phyloP scores from a whole-genome alignment of 257 asterid species.

The Solanum ossicruentum region DNA sequence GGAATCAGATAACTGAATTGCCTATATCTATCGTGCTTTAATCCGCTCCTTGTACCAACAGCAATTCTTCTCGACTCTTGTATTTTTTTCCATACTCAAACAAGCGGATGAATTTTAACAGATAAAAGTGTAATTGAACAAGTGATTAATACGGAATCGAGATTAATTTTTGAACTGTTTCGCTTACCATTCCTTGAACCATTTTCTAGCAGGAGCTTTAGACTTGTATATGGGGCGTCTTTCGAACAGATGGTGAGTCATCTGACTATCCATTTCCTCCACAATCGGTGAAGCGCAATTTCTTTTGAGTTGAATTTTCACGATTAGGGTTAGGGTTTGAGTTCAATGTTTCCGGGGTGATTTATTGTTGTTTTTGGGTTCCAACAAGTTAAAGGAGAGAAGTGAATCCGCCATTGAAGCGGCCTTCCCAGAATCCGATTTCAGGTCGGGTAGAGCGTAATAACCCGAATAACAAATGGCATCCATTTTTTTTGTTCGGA shows the following conservation, averaged over 20 bases:
- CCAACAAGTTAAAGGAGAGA: neutral
- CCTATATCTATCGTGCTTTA: neutral
- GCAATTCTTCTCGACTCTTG: neutral
- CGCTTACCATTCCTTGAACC: slow-evolving; percentile 80
- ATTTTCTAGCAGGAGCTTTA: slow-evolving; percentile 53
- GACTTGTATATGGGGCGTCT: slow-evolving; percentile 67
- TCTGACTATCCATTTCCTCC: slow-evolving; percentile 55
- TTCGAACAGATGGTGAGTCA: slow-evolving; percentile 37
- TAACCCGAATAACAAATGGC: neutral
- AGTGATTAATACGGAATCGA: neutral
- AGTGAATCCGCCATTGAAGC: neutral
- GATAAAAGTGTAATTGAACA: neutral
- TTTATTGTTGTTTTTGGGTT: neutral
- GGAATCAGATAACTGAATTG: neutral
- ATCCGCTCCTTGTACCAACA: neutral
- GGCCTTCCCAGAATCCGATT: neutral
- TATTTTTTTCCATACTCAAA: neutral
- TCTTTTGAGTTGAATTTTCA: neutral
- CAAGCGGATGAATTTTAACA: neutral
- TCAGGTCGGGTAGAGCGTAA: neutral
- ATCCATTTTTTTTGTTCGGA: neutral
- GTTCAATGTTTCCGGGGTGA: neutral
- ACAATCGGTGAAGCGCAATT: neutral
- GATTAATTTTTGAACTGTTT: neutral
- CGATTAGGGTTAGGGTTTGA: neutral